Base-by-base conservation (phyloP, 2,329 filamentous ascomycete species). In the Botrytis porri region DNA sequence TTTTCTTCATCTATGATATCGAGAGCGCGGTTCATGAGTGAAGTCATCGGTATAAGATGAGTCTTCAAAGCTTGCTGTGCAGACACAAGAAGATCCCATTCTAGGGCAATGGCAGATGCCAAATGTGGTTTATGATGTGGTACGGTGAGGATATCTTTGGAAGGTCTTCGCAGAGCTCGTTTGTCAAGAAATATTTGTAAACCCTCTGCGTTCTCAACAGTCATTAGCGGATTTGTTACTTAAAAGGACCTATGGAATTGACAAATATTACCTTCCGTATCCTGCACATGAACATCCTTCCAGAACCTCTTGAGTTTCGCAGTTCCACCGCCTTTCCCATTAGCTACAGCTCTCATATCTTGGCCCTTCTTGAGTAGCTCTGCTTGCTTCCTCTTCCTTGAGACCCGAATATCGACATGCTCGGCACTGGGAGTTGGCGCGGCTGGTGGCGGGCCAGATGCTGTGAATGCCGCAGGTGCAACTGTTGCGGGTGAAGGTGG, bases 1-100 rank as follows among this genome's bases (percentile, higher is more conserved):
- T 74, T 75, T 77, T 97, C 93, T 77, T 94, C 91, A 32, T 86
- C 86, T 65, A 85, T 86, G 72, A 98, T 93, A 80, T 98, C 95
- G 43, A 95, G 82, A 0, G 94, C 95, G 63, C 96, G 91, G 75
- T 94, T 93, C 35, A 91, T 86, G 25, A 98, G 88, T 65, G 93
- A 94, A 4, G 95, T 98, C 75, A 99, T 85, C 22, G 96, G 96
- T 77, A 98, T 95, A 65, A 97, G 89, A 83, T 98, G 94, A 74
- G 93, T 89, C 81, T 92, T 93, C 57, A 95, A 88, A 0, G 94
- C 93, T 83, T 98, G 93, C 80, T 95, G 91, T 4, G 92, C 90
- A 22, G 92, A 93, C 37, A 90, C 87, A 74, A 99, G 87, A 66
- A 92, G 86, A 81, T 98, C 95, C 96, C 96, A 99, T 85, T 99